Percentiles rank a stretch among this genome's conserved stretches.
Evolutionary conservation across 352 stramenopile species (phyloP).

Genomic region (Phytopythium delawarense): DNA sequence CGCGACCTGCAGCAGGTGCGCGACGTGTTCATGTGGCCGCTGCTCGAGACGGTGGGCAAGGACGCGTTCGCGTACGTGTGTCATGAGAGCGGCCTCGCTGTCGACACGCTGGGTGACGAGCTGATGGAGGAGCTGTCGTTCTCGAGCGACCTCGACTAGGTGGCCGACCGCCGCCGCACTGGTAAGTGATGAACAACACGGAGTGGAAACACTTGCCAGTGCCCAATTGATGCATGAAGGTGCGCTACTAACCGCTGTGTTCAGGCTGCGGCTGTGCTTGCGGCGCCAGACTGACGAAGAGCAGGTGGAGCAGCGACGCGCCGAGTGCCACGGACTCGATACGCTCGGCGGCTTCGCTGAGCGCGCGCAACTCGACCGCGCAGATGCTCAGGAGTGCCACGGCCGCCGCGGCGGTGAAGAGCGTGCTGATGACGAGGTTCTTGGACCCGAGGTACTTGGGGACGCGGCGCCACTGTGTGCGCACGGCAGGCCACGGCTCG

Average conservation of each 20-base stretch:
- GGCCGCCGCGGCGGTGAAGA: slow-evolving; percentile 38
- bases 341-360: slow-evolving; percentile 39
- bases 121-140: slow-evolving; percentile 46
- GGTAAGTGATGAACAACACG: neutral
- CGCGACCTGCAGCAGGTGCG: slow-evolving; percentile 64
- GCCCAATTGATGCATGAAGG: neutral
- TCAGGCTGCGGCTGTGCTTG: neutral
- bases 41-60: slow-evolving; percentile 67
- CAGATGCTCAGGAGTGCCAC: slow-evolving; percentile 39
- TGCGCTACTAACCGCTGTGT: neutral
- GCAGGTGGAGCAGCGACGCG: slow-evolving; percentile 30
- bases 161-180: neutral
- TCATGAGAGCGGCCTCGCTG: slow-evolving; percentile 58
- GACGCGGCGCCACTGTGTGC: slow-evolving; percentile 37
- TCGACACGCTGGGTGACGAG: slow-evolving; percentile 25
- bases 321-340: slow-evolving; percentile 46
- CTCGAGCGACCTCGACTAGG: slow-evolving; percentile 36
- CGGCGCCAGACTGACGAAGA: slow-evolving; percentile 16
- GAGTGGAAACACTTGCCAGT: neutral
- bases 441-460: slow-evolving; percentile 61
- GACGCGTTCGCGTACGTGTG: slow-evolving; percentile 73
- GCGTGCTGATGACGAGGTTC: slow-evolving; percentile 47
- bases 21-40: slow-evolving; percentile 78
- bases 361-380: slow-evolving; percentile 31
- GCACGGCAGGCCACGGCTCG: slow-evolving; percentile 26